These are phyloP conservation scores for Lathyrus aphaca DNA, from an alignment of 306 rosid genomes.

Conservation along the genomic window DNA sequence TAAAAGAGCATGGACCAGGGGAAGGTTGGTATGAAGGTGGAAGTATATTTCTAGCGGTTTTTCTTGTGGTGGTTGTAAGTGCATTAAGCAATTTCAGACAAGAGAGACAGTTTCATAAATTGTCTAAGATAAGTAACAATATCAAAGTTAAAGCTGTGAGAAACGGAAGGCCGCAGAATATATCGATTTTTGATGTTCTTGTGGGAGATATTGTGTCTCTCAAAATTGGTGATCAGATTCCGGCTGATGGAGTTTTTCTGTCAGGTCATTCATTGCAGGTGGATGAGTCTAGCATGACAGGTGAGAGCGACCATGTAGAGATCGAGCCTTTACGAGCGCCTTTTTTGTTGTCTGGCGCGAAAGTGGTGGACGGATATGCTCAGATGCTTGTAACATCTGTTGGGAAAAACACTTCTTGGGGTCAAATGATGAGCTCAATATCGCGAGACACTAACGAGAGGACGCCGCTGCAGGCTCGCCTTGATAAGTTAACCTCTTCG, in stretches of 20 bases:
- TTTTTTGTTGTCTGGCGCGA: conserved; percentile 81
- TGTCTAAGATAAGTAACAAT: conserved; percentile 75
- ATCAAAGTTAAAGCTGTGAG: conserved; percentile 67
- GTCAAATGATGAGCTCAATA: conserved; percentile 89
- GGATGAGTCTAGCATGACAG: conserved; percentile 94
- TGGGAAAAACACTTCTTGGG: conserved; percentile 87
- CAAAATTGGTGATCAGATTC: conserved; percentile 81
- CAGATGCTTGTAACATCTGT: conserved; percentile 77
- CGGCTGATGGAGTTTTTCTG: conserved; percentile 82
- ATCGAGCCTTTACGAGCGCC: conserved; percentile 53
- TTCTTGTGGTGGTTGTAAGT: conserved; percentile 70
- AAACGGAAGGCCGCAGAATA: conserved; percentile 55
- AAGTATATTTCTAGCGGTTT: conserved; percentile 72
- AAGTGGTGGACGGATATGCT: conserved; percentile 73
- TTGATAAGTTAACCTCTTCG: conserved; percentile 71
- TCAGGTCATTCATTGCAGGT: conserved; percentile 71
- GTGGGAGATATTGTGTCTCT: conserved; percentile 76
- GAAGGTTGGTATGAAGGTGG: conserved; percentile 98
- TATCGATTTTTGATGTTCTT: conserved; percentile 71
- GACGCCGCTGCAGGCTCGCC: conserved; percentile 85
- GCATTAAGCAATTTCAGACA: conserved; percentile 83
- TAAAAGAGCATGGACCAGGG: conserved; percentile 63
- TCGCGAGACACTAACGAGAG: conserved; percentile 59
- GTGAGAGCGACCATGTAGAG: conserved; percentile 84
- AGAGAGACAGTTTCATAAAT: conserved; percentile 71